Evolutionary conservation across 2,329 filamentous ascomycete genomes (phyloP), one percentile per base, ranked within the genome.

Genomic region (Thelonectria discophora): DNA sequence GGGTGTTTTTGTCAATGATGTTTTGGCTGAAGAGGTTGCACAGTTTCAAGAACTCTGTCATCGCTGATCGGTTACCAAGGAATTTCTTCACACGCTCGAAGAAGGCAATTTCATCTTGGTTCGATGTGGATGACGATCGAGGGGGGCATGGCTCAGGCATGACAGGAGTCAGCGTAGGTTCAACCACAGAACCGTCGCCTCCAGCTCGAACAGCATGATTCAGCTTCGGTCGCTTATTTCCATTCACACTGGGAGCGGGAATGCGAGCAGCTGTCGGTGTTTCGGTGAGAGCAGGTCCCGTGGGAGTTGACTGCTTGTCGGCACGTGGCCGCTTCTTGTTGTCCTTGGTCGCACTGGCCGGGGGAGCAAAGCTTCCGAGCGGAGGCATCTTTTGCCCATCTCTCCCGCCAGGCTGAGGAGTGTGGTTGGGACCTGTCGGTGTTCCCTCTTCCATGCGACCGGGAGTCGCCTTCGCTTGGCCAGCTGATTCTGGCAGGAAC

Each of bases 11-110:
- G 72, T 97, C 93, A 64, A 99, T 96, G 52, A 99, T 85, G 68
- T 96, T 94, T 71, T 97, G 92, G 20, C 91, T 95, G 80, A 93
- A 99, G 30, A 99, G 84, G 69, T 98, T 99, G 81, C 94, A 95
- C 7, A 99, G 87, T 80, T 99, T 99, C 66, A 99, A 80, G 77
- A 99, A 99, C 76, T 99, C 95, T 70, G 92, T 94, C 85, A 97
- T 96, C 3, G 90, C 90, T 58, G 92, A 91, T 75, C 97, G 91
- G 76, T 98, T 98, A 63, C 90, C 89, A 60, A 99, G 92, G 72
- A 90, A 94, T 78, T 99, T 99, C 84, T 97, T 98, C 17, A 95
- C 93, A 8, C 93, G 90, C 64, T 99, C 95, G 71, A 99, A 99
- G 79, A 98, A 98, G 2, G 88, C 88, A 54, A 98, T 84, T 73